Percentiles rank a stretch among this genome's conserved stretches.
These are phyloP conservation scores for Phytopythium cucurbitacearum DNA, from an alignment of 352 stramenopile species.

Conservation along the genomic window DNA sequence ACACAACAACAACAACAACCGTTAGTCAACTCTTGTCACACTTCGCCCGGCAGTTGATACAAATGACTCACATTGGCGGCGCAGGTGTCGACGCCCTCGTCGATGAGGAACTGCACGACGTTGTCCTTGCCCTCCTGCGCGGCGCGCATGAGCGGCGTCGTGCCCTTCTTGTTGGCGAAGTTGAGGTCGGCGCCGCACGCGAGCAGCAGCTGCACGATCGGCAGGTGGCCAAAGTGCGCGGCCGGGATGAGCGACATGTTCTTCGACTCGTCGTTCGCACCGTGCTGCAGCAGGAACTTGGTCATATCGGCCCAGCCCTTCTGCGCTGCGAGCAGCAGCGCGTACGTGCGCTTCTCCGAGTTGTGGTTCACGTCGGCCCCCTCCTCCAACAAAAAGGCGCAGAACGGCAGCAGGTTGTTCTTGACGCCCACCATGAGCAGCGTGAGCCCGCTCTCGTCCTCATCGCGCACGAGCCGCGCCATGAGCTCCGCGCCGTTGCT, in stretches of 20 bases:
- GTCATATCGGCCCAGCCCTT: slow-evolving; percentile 75
- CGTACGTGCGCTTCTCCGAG: slow-evolving; percentile 78
- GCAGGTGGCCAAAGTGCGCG: slow-evolving; percentile 78
- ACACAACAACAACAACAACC: neutral
- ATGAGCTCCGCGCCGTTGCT: slow-evolving; percentile 46
- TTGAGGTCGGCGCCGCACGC: slow-evolving; percentile 68
- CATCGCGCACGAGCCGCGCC: slow-evolving; percentile 37
- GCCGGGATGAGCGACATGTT: slow-evolving; percentile 85
- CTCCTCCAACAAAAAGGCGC: slow-evolving; percentile 55
- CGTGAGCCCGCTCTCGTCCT: slow-evolving; percentile 80
- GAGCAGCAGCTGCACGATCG: slow-evolving; percentile 69
- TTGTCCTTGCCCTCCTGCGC: slow-evolving; percentile 78
- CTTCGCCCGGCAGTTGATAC: neutral
- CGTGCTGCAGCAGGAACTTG: slow-evolving; percentile 57
- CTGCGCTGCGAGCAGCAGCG: slow-evolving; percentile 74
- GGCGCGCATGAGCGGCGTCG: slow-evolving; percentile 81
- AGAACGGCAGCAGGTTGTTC: slow-evolving; percentile 51
- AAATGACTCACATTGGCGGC: slow-evolving; percentile 50
- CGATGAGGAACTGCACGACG: slow-evolving; percentile 77
- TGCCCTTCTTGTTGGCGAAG: slow-evolving; percentile 86
- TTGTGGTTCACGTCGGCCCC: slow-evolving; percentile 80
- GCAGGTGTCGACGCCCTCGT: slow-evolving; percentile 59
- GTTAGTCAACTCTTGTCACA: slow-evolving; percentile 5
- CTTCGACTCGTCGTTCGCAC: slow-evolving; percentile 76
- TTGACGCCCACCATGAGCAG: slow-evolving; percentile 80